Base-by-base conservation (phyloP, 371 early-diverging fungal species). In the Aphelidium insulamus region DNA sequence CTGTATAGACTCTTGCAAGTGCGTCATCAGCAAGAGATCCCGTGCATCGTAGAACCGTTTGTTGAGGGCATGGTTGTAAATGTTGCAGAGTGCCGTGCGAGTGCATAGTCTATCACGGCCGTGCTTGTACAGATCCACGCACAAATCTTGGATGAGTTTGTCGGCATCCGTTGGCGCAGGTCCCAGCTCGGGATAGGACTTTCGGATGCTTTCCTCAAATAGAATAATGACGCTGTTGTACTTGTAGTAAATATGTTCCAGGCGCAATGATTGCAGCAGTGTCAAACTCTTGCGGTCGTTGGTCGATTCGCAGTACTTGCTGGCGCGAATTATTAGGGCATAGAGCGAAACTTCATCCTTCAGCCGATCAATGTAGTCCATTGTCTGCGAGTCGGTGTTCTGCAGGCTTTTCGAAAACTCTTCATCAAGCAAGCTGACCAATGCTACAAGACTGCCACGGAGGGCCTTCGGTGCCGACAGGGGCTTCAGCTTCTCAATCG, bases 241-340 rank as follows among this genome's bases (percentile, higher is more conserved):
- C 70, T 91, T 90, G 68, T 80, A 87, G 71, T 92, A 90, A 39
- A 92, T 47, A 53, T 90, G 94, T 54, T 92, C 91, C 40, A 94
- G 57, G 25, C 88, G 69, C n/a, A n/a, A n/a, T n/a, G n/a, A n/a
- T 40, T 86, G 70, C 59, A 84, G 69, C 26, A 83, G 54, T 4
- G 73, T 69, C 44, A 75, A 61, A 39, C 75, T 69, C 44, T 69
- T 44, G 40, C 59, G 59, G 28, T 57, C 66, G 23, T 57, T 57
- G 32, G 58, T 47, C 29, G 55, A 53, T 44, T 68, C 66, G 45
- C 68, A 69, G 66, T 90, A 88, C 35, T 51, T 50, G 52, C 83
- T 81, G 20, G 78, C 55, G 29, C 97, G 81, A 20, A 81, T 73
- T 44, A 92, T 73, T 28, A 83, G 57, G 26, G 72, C 65, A 47